Base-by-base conservation (phyloP, 1,139 yeast species). In the Suhomyces choctaworum region DNA sequence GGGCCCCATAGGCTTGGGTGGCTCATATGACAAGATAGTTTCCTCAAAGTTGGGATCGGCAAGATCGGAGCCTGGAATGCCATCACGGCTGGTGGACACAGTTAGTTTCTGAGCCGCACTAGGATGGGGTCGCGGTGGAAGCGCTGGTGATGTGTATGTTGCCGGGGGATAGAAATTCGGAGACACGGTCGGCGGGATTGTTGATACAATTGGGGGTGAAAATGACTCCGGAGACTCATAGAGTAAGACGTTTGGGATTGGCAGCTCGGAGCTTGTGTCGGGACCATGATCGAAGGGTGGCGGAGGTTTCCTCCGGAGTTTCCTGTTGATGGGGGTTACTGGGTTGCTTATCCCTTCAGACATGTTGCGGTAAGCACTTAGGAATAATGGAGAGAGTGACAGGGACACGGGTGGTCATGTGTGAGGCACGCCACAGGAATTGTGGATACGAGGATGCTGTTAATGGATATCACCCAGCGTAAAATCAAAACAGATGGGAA, bases 1-100 rank as follows among this genome's bases (percentile, higher is more conserved):
- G 1, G 76, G 75, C 0, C 76, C 76, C 60, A 57, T 67, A 3
- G 71, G 75, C 34, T 56, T 59, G 6, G 73, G 70, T 25, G 70
- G 62, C 12, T 41, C 50, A 21, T 31, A 40, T 10, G 48, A 44
- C 29, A 45, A 25, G n/a, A 41, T 30, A 3, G 49, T 35, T 10
- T 42, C 42, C 15, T 42, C 43, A 5, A 31, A 5, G 5, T 16
- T 13, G 16, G 29, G 29, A 4, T 21, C 22, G 10, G 22, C 30
- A 11, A 21, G 27, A 15, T 16, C 16, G 19, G 17, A 12, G 2
- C 19, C 21, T 9, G 22, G 16, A 14, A 5, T 22, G 31, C 10
- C 14, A 16, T 9, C 12, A 9, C 5, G 11, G 16, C 5, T 13
- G 16, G 33, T 29, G 20, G 26, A 25, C 8, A 29, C 19, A 9